Conservation (phyloP, 2,329 filamentous ascomycete species). For the Anisogramma anomala region DNA sequence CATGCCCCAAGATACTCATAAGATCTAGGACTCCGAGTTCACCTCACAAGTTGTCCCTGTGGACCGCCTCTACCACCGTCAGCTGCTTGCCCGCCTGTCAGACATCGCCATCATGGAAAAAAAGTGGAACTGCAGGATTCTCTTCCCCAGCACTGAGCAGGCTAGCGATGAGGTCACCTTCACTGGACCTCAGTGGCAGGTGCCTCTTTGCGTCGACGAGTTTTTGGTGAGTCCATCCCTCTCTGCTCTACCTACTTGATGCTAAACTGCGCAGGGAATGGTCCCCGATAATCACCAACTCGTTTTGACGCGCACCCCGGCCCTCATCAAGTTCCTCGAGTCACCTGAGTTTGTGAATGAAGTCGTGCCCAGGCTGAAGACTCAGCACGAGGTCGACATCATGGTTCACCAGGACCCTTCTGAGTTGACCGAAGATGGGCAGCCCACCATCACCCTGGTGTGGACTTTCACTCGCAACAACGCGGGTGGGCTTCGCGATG, state of each 20-base stretch:
- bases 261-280: slow-evolving; percentile 58
- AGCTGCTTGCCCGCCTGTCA: slow-evolving; percentile 74
- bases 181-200: slow-evolving; percentile 94
- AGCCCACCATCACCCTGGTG: slow-evolving; percentile 50
- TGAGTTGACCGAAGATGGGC: slow-evolving; percentile 45
- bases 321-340: slow-evolving; percentile 70
- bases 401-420: slow-evolving; percentile 56
- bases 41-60: slow-evolving; percentile 89
- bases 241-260: background rate
- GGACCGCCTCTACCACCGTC: slow-evolving; percentile 88
- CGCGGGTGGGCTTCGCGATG: slow-evolving; percentile 85
- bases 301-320: slow-evolving; percentile 62
- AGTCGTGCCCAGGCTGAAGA: slow-evolving; percentile 71
- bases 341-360: slow-evolving; percentile 72
- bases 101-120: slow-evolving; percentile 94
- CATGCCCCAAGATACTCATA: slow-evolving; percentile 8
- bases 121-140: slow-evolving; percentile 99
- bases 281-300: slow-evolving; percentile 93
- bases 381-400: slow-evolving; percentile 84
- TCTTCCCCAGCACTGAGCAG: slow-evolving; percentile 93
- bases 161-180: slow-evolving; percentile 94
- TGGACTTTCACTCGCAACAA: slow-evolving; percentile 94
- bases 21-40: slow-evolving; percentile 74
- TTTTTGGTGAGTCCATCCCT: slow-evolving; percentile 54
- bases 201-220: slow-evolving; percentile 90